These are phyloP conservation scores for Ceratocystiopsis minuta DNA, from an alignment of 2,329 filamentous ascomycete genomes.

Conservation along the genomic window DNA sequence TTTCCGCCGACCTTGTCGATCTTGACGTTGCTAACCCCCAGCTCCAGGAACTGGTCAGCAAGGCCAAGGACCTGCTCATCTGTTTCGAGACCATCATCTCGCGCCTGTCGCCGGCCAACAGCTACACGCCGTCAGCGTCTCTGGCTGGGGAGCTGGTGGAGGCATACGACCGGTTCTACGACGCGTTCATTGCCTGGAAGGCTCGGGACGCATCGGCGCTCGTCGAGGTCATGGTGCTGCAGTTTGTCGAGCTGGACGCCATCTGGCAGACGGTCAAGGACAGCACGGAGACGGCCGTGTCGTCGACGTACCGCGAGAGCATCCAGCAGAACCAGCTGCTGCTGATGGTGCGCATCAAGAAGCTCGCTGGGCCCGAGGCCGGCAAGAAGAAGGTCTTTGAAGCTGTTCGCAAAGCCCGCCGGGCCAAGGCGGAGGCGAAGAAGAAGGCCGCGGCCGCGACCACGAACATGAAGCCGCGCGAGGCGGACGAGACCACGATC, in stretches of 20 bases:
- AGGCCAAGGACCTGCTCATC: constrained; percentile 59
- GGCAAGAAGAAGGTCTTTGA: constrained; percentile 58
- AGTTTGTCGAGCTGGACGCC: constrained; percentile 68
- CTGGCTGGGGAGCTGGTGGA: constrained; percentile 46
- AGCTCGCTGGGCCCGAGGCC: constrained; percentile 51
- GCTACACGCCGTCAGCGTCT: constrained; percentile 45
- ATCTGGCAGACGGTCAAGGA: constrained; percentile 74
- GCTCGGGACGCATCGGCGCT: constrained; percentile 60
- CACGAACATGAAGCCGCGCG: constrained; percentile 41
- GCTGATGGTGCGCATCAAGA: constrained; percentile 63
- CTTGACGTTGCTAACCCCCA: constrained; percentile 43
- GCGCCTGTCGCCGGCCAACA: constrained; percentile 46
- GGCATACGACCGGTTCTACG: constrained; percentile 55
- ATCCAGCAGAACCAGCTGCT: constrained; percentile 69
- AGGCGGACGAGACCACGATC: constrained; percentile 28
- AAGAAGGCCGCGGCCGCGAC: constrained; percentile 35
- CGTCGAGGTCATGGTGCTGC: constrained; percentile 70
- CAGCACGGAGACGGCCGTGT: constrained; percentile 53
- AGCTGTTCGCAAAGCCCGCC: constrained; percentile 54
- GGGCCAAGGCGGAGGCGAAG: constrained; percentile 31
- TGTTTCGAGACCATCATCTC: constrained; percentile 60
- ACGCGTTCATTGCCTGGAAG: constrained; percentile 72
- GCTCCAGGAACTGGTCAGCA: constrained; percentile 54
- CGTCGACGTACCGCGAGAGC: constrained; percentile 59
- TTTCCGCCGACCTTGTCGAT: constrained; percentile 25